Evolutionary conservation across 2,329 filamentous ascomycete species (phyloP), one percentile per base, ranked within the genome.

Genomic region (Scleromitrula shiraiana): DNA sequence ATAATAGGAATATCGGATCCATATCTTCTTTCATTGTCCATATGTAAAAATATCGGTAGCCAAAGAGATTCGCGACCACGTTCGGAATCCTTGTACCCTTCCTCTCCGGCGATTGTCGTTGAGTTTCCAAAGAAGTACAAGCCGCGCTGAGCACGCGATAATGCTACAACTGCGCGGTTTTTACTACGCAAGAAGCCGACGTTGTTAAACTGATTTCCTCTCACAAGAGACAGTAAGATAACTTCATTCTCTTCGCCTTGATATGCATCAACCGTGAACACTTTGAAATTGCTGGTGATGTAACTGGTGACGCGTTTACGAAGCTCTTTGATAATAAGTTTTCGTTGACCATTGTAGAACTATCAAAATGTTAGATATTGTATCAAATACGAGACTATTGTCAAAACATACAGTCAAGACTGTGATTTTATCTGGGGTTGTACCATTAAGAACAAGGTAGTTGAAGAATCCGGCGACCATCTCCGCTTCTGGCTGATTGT

Each of bases 201-300:
- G 1, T 70, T 68, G 4, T 68, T 60, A 1, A 67, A 58, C 1
- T 62, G 54, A 29, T 83, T 84, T 54, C 83, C 89, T 36, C 90
- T 77, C 3, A 93, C 88, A 0, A 95, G 69, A 0, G 89, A 95
- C 0, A 95, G 69, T 2, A 95, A 63, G 8, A 96, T 73, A 7
- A 95, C 72, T 20, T 90, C 85, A 53, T 95, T 95, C 62, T 95
- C 88, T 58, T 95, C 88, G 10, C 89, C 89, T 63, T 95, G 89
- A 59, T 91, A 95, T 0, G 85, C 87, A 59, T 95, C 90, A 0
- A 96, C 86, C 0, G 89, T 95, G 27, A 79, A 77, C 1, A 95
- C 82, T 2, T 83, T 83, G 56, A 65, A 65, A 22, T 56, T 55
- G 1, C 40, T 40, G 2, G 47, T 40, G 2, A 9, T 19, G 27